A percentile compares a stretch with the other conserved stretches of the same genome.
These are phyloP conservation scores for Phialophora verrucosa DNA, from an alignment of 2,329 filamentous ascomycete genomes.

Conservation along the genomic window DNA sequence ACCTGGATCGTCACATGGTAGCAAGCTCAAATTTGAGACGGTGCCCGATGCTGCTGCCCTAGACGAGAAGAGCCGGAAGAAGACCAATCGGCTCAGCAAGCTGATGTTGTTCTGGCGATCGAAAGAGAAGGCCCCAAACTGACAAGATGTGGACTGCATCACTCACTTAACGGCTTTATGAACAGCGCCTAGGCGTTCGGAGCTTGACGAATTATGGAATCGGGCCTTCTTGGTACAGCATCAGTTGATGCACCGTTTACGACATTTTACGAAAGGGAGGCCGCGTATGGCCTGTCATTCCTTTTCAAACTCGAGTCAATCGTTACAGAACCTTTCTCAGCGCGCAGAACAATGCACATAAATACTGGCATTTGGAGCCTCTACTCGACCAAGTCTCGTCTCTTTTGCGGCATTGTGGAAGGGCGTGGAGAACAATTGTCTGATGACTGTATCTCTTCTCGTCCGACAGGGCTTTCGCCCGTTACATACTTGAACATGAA, in stretches of 20 bases:
- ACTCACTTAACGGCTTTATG: constrained; percentile 33
- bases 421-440: constrained; percentile 8
- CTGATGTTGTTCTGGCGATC: constrained; percentile 57
- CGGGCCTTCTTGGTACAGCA: constrained; percentile 13
- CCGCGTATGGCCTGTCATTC: constrained; percentile 1
- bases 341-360: neutral
- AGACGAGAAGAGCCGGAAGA: constrained; percentile 50
- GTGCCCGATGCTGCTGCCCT: constrained; percentile 48
- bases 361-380: constrained; percentile 6
- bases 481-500: constrained; percentile 18
- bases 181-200: constrained; percentile 26
- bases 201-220: constrained; percentile 29
- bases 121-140: constrained; percentile 51
- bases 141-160: constrained; percentile 15
- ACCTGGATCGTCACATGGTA: constrained; percentile 49
- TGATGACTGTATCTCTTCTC: neutral
- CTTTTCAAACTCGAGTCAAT: constrained; percentile 24
- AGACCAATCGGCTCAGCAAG: constrained; percentile 53
- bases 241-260: constrained; percentile 28
- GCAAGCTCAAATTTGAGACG: constrained; percentile 42
- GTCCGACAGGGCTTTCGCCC: neutral
- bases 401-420: constrained; percentile 10
- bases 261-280: constrained; percentile 27
- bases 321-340: constrained; percentile 12
- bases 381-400: constrained; percentile 2